Evolutionary conservation across 192 early-diverging fungal species (phyloP).

Genomic region (Coemansia pectinata): DNA sequence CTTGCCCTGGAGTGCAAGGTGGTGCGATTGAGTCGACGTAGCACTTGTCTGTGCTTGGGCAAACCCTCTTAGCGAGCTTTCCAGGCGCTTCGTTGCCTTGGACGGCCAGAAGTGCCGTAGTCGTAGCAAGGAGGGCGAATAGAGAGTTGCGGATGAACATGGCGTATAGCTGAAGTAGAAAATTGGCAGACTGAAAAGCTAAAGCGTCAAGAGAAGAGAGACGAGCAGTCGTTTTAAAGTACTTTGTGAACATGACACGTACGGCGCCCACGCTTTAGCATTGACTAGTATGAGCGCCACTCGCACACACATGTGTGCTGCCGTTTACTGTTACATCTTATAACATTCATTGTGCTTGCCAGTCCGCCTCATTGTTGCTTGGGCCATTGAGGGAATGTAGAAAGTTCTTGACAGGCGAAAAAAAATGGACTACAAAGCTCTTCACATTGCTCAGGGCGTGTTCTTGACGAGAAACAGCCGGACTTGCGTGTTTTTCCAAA

Average conservation of each 20-base stretch:
- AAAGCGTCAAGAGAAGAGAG: neutral
- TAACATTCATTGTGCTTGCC: neutral
- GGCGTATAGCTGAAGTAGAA: neutral
- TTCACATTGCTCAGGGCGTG: neutral
- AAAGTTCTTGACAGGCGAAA: constrained; percentile 7
- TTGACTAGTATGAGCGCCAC: neutral
- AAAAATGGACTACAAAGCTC: neutral
- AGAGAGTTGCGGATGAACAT: neutral
- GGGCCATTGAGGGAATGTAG: neutral
- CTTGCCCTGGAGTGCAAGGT: constrained; percentile 11
- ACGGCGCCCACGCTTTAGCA: neutral
- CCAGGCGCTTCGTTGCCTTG: neutral
- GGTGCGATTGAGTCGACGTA: constrained; percentile 18
- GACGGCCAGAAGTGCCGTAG: neutral
- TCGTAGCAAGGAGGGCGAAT: neutral
- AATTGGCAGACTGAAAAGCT: neutral
- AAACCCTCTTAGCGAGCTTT: neutral
- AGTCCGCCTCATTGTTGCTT: neutral
- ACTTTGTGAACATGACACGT: neutral
- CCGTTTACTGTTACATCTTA: neutral
- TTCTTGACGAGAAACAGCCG: constrained; percentile 58
- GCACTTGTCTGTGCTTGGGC: constrained; percentile 25
- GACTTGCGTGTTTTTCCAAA: constrained; percentile 68
- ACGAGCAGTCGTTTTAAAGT: neutral
- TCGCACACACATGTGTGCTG: neutral